phyloP scores from a whole-genome alignment of 2,329 filamentous ascomycete genomes.

The Diaporthe ilicicola region DNA sequence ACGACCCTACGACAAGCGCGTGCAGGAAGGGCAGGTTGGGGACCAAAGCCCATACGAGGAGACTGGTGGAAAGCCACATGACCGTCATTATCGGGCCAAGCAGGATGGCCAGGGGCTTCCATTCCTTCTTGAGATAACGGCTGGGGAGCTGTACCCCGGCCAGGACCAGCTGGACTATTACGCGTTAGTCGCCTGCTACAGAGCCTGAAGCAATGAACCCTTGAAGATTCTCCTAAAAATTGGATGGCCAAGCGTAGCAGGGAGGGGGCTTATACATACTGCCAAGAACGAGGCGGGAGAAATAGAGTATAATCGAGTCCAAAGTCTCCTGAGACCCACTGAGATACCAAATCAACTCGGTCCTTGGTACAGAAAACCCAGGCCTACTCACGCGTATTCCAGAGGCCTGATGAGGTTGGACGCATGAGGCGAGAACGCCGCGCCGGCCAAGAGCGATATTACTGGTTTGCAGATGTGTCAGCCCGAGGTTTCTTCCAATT shows the following conservation, averaged over 20 bases:
- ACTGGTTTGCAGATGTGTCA: constrained; percentile 57
- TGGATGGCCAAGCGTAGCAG: too few relatives aligned
- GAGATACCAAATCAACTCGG: background rate
- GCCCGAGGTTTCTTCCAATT: background rate
- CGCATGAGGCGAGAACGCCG: constrained; percentile 80
- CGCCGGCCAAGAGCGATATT: constrained; percentile 82
- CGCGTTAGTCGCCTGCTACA: too few relatives aligned
- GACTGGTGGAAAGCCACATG: constrained; percentile 88
- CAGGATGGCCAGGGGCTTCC: constrained; percentile 77
- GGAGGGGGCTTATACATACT: too few relatives aligned
- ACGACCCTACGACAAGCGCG: constrained; percentile 81
- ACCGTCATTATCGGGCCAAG: constrained; percentile 84
- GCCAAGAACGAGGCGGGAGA: constrained; percentile 86
- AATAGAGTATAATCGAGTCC: constrained; percentile 80
- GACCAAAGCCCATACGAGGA: constrained; percentile 80
- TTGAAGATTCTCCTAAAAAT: too few relatives aligned
- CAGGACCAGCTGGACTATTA: constrained; percentile 89
- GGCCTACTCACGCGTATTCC: constrained; percentile 68
- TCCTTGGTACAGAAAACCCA: background rate
- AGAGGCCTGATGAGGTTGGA: constrained; percentile 79
- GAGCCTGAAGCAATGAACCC: too few relatives aligned
- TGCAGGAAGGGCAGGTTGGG: constrained; percentile 78
- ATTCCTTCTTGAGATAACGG: constrained; percentile 81
- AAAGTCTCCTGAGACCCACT: constrained; percentile 63
- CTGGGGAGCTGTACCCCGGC: constrained; percentile 88